Conservation (phyloP, 164 flowering plant genomes). For the Echeveria elegans region DNA sequence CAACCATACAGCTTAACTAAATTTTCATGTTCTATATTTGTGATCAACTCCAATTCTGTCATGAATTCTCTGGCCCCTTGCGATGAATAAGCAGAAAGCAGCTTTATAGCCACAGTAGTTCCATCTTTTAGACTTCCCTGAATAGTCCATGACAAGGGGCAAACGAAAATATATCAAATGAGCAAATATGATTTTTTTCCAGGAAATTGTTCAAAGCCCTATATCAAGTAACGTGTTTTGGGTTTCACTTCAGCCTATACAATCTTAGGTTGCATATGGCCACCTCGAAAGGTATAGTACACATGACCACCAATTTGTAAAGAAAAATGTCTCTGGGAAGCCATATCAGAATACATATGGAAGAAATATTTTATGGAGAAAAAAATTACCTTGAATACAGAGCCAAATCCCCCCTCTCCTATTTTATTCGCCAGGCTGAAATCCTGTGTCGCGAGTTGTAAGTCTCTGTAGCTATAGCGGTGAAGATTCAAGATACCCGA, state of each 20-base stretch:
- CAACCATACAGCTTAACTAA: constrained; percentile 57
- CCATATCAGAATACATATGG: neutral
- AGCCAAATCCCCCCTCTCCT: constrained; percentile 24
- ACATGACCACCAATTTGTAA: neutral
- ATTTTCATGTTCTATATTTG: constrained; percentile 46
- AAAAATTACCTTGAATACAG: constrained; percentile 39
- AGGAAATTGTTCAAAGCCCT: too few species aligned
- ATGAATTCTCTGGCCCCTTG: constrained; percentile 50
- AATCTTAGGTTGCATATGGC: too few species aligned
- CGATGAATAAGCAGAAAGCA: constrained; percentile 41
- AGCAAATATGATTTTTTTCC: too few species aligned
- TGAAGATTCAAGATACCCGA: constrained; percentile 22
- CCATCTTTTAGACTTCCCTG: constrained; percentile 49
- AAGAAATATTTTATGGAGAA: too few species aligned
- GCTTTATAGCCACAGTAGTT: constrained; percentile 43
- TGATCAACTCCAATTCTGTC: constrained; percentile 43
- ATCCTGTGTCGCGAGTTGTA: constrained; percentile 11
- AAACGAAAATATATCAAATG: neutral
- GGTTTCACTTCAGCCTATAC: too few species aligned
- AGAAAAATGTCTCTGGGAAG: neutral
- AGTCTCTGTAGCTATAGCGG: constrained; percentile 46
- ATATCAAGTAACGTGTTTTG: too few species aligned
- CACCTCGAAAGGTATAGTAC: constrained; percentile 1
- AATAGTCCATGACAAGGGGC: neutral
- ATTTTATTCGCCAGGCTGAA: constrained; percentile 15